Conservation (phyloP, 2,329 filamentous ascomycete species). For the Shiraia bambusicola region DNA sequence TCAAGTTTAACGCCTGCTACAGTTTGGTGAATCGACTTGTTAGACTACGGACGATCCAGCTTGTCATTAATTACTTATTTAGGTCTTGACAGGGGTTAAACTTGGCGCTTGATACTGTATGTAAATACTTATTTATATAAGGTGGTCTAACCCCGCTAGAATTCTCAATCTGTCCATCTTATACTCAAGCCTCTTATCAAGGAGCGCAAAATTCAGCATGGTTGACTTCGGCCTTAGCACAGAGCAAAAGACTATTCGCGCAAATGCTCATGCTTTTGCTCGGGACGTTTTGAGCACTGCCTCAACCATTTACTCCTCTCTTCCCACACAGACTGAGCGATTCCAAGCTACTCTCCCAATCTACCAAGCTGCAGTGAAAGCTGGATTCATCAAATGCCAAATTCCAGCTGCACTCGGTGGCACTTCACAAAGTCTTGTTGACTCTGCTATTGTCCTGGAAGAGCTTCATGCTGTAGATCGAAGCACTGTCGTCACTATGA, state of each 20-base stretch:
- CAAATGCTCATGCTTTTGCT: conserved; percentile 15
- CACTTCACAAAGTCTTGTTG: conserved; percentile 47
- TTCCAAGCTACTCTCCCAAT: conserved; percentile 53
- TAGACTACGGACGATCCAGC: too few relatives aligned
- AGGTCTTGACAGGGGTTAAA: too few relatives aligned
- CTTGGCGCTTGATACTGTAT: too few relatives aligned
- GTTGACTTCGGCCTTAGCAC: conserved; percentile 18
- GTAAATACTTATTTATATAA: too few relatives aligned
- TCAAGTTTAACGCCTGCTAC: too few relatives aligned
- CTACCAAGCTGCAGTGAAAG: conserved; percentile 48
- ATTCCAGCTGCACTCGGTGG: conserved; percentile 52
- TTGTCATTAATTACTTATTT: too few relatives aligned
- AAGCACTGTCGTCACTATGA: conserved; percentile 52
- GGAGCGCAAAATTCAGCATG: conserved; percentile 9
- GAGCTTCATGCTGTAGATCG: conserved; percentile 57
- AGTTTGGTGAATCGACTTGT: too few relatives aligned
- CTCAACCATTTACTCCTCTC: conserved; percentile 16
- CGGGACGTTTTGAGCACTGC: conserved; percentile 14
- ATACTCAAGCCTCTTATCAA: too few relatives aligned
- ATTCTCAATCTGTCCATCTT: too few relatives aligned
- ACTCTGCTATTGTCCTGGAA: conserved; percentile 55
- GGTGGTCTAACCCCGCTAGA: too few relatives aligned
- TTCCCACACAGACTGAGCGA: conserved; percentile 36
- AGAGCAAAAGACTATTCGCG: conserved; percentile 17
- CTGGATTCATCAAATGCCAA: conserved; percentile 53